A percentile compares a stretch with the other conserved stretches of the same genome.
phyloP scores from a whole-genome alignment of 2,329 filamentous ascomycete species.

The Fusarium redolens region DNA sequence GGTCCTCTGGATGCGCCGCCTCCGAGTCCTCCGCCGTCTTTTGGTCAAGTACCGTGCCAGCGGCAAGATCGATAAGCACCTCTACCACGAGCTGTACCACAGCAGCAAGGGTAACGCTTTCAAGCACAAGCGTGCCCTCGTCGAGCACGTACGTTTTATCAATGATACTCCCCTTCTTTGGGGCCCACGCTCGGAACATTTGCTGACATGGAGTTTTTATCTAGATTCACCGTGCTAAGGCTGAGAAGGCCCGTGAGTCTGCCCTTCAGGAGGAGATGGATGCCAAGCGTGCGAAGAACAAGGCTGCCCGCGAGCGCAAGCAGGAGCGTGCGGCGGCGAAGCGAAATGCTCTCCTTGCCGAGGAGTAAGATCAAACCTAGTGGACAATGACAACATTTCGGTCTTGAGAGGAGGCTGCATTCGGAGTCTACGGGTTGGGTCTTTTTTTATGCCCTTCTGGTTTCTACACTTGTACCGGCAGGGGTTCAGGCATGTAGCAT shows the following conservation, averaged over 20 bases:
- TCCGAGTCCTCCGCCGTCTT: conserved; percentile 98
- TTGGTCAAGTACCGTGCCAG: conserved; percentile 99
- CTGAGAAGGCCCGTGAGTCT: conserved; percentile 97
- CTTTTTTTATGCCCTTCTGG: conserved; percentile 60
- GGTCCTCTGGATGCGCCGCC: conserved; percentile 99
- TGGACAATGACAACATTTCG: conserved; percentile 57
- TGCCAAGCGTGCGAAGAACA: conserved; percentile 99
- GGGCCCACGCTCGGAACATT: not conserved
- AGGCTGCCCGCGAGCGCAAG: conserved; percentile 99
- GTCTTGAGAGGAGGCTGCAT: conserved; percentile 67
- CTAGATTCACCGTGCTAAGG: conserved; percentile 99
- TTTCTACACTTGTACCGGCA: conserved; percentile 62
- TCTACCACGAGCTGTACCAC: conserved; percentile 99
- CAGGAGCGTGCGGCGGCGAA: conserved; percentile 90
- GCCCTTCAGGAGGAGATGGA: conserved; percentile 99
- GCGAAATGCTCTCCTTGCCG: conserved; percentile 84
- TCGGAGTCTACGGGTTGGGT: conserved; percentile 70
- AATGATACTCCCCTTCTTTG: not conserved
- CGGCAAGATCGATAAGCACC: conserved; percentile 99
- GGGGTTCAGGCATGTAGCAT: conserved; percentile 69
- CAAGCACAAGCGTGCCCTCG: conserved; percentile 99
- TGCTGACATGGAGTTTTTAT: conserved; percentile 33
- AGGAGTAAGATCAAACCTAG: conserved; percentile 67
- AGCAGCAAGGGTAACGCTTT: conserved; percentile 99
- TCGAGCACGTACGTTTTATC: conserved; percentile 92